Conservation (phyloP, 371 early-diverging fungal genomes). For the Dinochytrium kinnereticum region DNA sequence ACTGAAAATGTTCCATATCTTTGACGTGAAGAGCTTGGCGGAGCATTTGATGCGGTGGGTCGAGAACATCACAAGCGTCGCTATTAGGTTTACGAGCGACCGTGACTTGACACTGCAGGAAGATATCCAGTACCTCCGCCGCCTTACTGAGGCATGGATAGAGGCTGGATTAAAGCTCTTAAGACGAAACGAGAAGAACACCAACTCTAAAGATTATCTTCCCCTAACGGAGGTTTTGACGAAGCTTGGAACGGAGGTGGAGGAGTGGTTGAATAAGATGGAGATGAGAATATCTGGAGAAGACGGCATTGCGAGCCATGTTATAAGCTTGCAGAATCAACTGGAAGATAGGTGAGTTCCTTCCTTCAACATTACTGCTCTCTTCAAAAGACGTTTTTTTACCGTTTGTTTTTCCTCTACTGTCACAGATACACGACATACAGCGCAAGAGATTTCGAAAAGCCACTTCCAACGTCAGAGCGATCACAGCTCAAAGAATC, state of each 20-base stretch:
- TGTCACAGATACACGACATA: constrained; percentile 46
- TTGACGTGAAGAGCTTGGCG: constrained; percentile 45
- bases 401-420: background rate
- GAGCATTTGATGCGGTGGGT: constrained; percentile 53
- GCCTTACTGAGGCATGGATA: constrained; percentile 51
- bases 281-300: constrained; percentile 55
- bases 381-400: background rate
- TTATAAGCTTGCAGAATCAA: constrained; percentile 60
- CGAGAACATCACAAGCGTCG: constrained; percentile 46
- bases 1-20: constrained; percentile 47
- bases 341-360: constrained; percentile 51
- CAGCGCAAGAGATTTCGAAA: constrained; percentile 47
- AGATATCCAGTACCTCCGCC: constrained; percentile 44
- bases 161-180: constrained; percentile 48
- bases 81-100: constrained; percentile 55
- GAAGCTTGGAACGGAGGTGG: constrained; percentile 43
- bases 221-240: constrained; percentile 44
- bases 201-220: constrained; percentile 52
- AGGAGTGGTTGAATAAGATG: constrained; percentile 55
- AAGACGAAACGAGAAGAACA: constrained; percentile 49
- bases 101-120: constrained; percentile 53
- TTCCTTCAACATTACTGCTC: background rate
- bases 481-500: constrained; percentile 46
- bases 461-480: constrained; percentile 50
- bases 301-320: constrained; percentile 54